Evolutionary conservation across 2,329 filamentous ascomycete genomes (phyloP).

Genomic region (Pyricularia sp.): DNA sequence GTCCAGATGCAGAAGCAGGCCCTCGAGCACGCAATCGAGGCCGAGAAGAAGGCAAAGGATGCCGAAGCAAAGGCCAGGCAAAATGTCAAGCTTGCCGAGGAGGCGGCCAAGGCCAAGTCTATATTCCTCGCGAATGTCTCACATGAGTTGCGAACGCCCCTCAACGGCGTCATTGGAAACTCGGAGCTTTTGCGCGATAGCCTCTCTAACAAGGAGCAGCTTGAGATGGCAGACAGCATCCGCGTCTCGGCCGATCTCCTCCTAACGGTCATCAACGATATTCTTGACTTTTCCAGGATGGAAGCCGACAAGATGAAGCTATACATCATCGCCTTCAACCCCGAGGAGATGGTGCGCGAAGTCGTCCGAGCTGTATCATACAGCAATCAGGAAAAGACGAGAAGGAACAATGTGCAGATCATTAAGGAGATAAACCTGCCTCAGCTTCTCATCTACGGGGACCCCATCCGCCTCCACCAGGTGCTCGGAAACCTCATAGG

Average conservation of each 20-base stretch:
- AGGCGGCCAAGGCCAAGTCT: constrained; percentile 70
- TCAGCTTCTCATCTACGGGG: constrained; percentile 59
- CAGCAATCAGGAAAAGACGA: constrained; percentile 50
- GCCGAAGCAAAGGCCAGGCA: constrained; percentile 65
- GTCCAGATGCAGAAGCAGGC: constrained; percentile 63
- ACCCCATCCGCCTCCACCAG: constrained; percentile 54
- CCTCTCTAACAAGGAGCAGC: constrained; percentile 59
- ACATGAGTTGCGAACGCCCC: constrained; percentile 68
- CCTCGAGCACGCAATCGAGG: constrained; percentile 56
- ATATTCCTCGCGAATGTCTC: constrained; percentile 73
- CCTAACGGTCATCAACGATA: constrained; percentile 90
- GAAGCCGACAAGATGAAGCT: constrained; percentile 80
- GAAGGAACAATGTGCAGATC: constrained; percentile 49
- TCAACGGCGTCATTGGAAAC: constrained; percentile 83
- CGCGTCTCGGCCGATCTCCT: constrained; percentile 75
- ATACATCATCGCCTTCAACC: constrained; percentile 56
- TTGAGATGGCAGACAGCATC: constrained; percentile 79
- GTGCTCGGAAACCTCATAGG: constrained; percentile 73
- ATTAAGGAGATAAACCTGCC: constrained; percentile 60
- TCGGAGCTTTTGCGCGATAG: constrained; percentile 72
- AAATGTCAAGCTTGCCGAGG: constrained; percentile 70
- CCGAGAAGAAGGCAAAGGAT: constrained; percentile 63
- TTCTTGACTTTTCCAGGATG: constrained; percentile 89
- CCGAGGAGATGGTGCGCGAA: constrained; percentile 53
- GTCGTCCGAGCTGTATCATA: constrained; percentile 54